phyloP scores from a whole-genome alignment of 805 yeast species.

The Ogataea naganishii region DNA sequence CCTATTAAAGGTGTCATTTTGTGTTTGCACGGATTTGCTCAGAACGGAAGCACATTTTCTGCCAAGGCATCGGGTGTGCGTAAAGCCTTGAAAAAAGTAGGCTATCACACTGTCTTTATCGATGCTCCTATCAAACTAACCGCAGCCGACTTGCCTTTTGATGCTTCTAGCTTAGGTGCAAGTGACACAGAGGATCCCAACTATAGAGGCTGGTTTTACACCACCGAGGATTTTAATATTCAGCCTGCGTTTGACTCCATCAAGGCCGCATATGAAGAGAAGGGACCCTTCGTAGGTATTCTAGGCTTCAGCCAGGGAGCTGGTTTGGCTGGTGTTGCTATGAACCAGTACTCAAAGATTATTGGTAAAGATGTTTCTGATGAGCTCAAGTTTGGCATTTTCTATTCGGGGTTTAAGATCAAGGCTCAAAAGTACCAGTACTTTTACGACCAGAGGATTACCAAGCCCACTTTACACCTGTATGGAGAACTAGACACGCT shows the following conservation, averaged over 20 bases:
- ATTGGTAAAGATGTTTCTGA: constrained; percentile 36
- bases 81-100: constrained; percentile 54
- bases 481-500: constrained; percentile 84
- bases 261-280: constrained; percentile 36
- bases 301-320: constrained; percentile 96
- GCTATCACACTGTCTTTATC: constrained; percentile 65
- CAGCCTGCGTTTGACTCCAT: constrained; percentile 41
- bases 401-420: constrained; percentile 56
- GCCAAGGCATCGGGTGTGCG: constrained; percentile 86
- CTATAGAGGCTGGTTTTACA: constrained; percentile 68
- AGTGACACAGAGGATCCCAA: constrained; percentile 29
- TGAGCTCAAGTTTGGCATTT: constrained; percentile 58
- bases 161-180: constrained; percentile 34
- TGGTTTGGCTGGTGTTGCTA: constrained; percentile 66
- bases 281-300: constrained; percentile 83
- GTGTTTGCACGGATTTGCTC: constrained; percentile 90
- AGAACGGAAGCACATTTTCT: constrained; percentile 75
- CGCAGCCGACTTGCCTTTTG: constrained; percentile 68
- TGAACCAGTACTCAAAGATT: constrained; percentile 47
- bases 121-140: constrained; percentile 68
- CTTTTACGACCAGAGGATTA: constrained; percentile 19
- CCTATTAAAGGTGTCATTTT: constrained; percentile 41
- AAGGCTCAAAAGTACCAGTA: constrained; percentile 18
- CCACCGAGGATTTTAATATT: constrained; percentile 25
- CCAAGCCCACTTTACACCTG: constrained; percentile 54